Evolutionary conservation across 192 early-diverging fungal species (phyloP), one percentile per base, ranked within the genome.

Genomic region (Backusella liffmaniae): DNA sequence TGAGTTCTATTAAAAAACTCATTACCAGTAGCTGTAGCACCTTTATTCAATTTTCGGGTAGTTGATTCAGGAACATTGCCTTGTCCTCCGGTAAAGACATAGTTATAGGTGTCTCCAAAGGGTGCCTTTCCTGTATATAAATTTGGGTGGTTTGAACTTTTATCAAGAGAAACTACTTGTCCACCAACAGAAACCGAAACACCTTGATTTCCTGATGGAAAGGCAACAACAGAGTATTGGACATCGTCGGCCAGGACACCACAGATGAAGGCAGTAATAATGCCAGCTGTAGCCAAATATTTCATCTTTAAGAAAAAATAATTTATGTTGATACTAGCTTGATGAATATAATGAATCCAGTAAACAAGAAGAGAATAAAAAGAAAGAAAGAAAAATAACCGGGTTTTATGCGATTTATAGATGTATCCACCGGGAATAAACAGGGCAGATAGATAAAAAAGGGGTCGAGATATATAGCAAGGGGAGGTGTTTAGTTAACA

Each of bases 1-100:
- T 78, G 66, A 16, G 83, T 79, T 15, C 86, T 80, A n/a, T 83
- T 79, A 73, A 84, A 87, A 73, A 87, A 87, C 59, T 87, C 86
- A 56, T 87, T 85, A 4, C 76, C 76, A 30, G 84, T 87, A 10
- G 67, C 46, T 21, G 73, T 71, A 34, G 42, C 76, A 67, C 76
- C 80, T 15, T 77, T 29, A 65, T 69, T 73, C 3, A 81, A 36
- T 13, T 67, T 70, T 42, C 80, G 76, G 4, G 72, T 74, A 23
- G 76, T 56, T 21, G 73, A 2, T 73, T 81, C 80, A 41, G 80
- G 32, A 21, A 35, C 41, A 32, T 59, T 65, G 21, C 35, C 46
- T 5, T 62, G 35, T 59, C 78, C 78, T 7, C 46, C 44, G 15
- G 74, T 75, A n/a, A 77, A 18, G 34, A 77, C 70, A 39, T 81